These are phyloP conservation scores for Talaromyces liani DNA, from an alignment of 495 filamentous ascomycete species.

Conservation along the genomic window DNA sequence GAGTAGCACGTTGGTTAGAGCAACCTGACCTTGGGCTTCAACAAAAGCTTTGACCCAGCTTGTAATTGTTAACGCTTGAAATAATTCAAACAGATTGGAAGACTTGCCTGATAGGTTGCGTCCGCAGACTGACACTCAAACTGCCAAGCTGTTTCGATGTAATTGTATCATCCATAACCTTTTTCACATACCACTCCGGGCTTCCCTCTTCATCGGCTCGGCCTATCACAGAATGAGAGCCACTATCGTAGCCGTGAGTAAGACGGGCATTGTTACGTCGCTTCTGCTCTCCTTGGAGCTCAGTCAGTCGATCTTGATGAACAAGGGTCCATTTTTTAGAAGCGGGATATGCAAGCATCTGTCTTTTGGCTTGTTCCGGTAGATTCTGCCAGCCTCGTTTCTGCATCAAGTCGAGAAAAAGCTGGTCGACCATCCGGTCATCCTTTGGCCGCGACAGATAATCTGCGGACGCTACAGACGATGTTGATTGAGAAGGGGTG, in stretches of 20 bases:
- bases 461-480: slow-evolving; percentile 45
- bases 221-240: slow-evolving; percentile 44
- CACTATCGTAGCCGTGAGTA: slow-evolving; percentile 52
- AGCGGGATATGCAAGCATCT: slow-evolving; percentile 91
- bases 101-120: slow-evolving; percentile 95
- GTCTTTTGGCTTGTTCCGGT: slow-evolving; percentile 87
- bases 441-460: slow-evolving; percentile 68
- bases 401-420: slow-evolving; percentile 90
- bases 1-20: slow-evolving; percentile 83
- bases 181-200: slow-evolving; percentile 97
- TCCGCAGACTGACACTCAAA: slow-evolving; percentile 86
- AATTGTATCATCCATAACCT: slow-evolving; percentile 92
- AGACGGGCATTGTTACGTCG: slow-evolving; percentile 62
- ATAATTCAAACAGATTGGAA: no score
- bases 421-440: slow-evolving; percentile 80
- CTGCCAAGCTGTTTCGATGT: slow-evolving; percentile 85
- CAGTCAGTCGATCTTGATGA: slow-evolving; percentile 87
- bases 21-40: slow-evolving; percentile 95
- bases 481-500: slow-evolving; percentile 40
- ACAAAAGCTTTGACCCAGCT: slow-evolving; percentile 95
- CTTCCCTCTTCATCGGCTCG: slow-evolving; percentile 88
- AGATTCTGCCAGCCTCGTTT: slow-evolving; percentile 96
- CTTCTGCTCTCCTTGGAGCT: slow-evolving; percentile 92
- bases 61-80: no score
- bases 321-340: slow-evolving; percentile 97